These are phyloP conservation scores for Colletotrichum cereale DNA, from an alignment of 2,329 filamentous ascomycete genomes.

Conservation along the genomic window DNA sequence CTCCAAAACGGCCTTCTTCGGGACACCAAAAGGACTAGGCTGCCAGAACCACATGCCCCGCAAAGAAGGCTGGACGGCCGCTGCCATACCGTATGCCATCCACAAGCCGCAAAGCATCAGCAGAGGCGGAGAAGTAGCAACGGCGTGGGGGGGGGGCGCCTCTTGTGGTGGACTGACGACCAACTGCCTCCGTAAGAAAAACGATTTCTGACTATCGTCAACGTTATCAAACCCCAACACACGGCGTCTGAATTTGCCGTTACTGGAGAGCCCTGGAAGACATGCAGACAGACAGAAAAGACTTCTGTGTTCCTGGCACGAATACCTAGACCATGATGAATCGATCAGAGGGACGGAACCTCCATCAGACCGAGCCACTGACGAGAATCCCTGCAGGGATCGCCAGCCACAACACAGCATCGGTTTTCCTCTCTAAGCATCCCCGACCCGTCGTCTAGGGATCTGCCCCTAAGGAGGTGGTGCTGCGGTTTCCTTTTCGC, in stretches of 20 bases:
- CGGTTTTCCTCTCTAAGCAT: slow-evolving; percentile 40
- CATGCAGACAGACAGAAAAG: slow-evolving; percentile 5
- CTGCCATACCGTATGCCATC: slow-evolving; percentile 27
- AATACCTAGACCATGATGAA: slow-evolving; percentile 36
- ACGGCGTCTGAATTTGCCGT: slow-evolving; percentile 33
- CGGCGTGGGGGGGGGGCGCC: not conserved
- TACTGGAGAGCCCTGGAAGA: slow-evolving; percentile 18
- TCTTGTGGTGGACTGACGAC: not conserved
- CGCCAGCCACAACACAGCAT: slow-evolving; percentile 41
- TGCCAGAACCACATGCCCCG: slow-evolving; percentile 38
- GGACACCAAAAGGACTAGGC: slow-evolving; percentile 34
- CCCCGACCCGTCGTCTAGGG: slow-evolving; percentile 34
- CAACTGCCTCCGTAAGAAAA: not conserved
- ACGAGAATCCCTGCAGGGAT: slow-evolving; percentile 39
- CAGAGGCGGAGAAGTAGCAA: slow-evolving; percentile 29
- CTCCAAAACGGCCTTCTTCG: slow-evolving; percentile 32
- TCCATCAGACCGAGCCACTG: slow-evolving; percentile 38
- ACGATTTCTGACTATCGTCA: not conserved
- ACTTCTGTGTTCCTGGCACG: slow-evolving; percentile 21
- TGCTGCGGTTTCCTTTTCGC: slow-evolving; percentile 25
- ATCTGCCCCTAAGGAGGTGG: slow-evolving; percentile 29
- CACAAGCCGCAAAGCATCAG: slow-evolving; percentile 17
- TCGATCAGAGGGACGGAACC: slow-evolving; percentile 28
- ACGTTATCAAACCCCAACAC: not conserved
- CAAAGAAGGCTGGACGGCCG: slow-evolving; percentile 40